These are phyloP conservation scores for Trichopus zeylanicus DNA, from an alignment of 116 monocot genomes.

Conservation along the genomic window DNA sequence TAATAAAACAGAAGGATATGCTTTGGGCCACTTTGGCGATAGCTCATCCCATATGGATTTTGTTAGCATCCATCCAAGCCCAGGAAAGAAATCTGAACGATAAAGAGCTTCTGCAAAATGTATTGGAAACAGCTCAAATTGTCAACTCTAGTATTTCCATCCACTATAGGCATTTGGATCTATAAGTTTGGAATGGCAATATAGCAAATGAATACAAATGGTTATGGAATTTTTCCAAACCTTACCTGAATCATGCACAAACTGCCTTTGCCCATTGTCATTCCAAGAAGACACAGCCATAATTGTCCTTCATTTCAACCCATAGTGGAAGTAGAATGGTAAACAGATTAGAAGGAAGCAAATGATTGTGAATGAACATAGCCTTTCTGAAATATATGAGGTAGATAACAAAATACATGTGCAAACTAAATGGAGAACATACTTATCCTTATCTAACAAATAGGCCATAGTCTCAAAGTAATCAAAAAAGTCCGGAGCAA, in stretches of 20 bases:
- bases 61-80: conserved; percentile 98
- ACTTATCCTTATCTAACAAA: conserved; percentile 83
- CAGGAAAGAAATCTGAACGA: conserved; percentile 98
- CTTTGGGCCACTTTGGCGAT: conserved; percentile 99
- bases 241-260: conserved; percentile 86
- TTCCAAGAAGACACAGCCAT: conserved; percentile 99
- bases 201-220: neutral
- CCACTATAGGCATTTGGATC: neutral
- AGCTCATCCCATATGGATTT: conserved; percentile 87
- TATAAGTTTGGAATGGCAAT: neutral
- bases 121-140: neutral
- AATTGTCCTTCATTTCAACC: conserved; percentile 50
- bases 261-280: conserved; percentile 91
- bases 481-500: conserved; percentile 95
- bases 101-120: conserved; percentile 63
- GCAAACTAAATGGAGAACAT: conserved; percentile 7
- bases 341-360: neutral
- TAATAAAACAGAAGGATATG: conserved; percentile 68
- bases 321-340: neutral
- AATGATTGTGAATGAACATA: conserved; percentile 1
- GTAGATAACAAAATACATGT: no score
- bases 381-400: conserved; percentile 2
- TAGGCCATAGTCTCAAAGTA: conserved; percentile 80
- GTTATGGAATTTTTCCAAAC: neutral
- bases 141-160: neutral